A percentile compares a stretch with the other conserved stretches of the same genome.
These are phyloP conservation scores for Trichophaea hybrida DNA, from an alignment of 2,329 filamentous ascomycete species.

Conservation along the genomic window DNA sequence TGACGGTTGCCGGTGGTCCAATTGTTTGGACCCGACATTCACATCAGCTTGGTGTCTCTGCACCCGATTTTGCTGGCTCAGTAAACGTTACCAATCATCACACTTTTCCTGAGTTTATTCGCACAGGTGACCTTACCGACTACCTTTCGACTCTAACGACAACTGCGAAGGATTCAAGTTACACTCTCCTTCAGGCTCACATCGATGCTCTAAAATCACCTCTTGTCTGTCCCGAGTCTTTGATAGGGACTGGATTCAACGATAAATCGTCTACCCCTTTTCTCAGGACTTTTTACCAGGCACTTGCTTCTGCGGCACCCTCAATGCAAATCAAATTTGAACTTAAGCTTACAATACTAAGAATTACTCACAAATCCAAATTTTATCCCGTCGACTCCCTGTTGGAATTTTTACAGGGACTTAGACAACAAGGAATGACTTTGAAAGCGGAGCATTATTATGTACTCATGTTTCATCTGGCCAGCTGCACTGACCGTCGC, in stretches of 20 bases:
- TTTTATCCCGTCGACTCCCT: constrained; percentile 12
- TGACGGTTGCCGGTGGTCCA: not conserved
- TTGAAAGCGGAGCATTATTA: constrained; percentile 21
- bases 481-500: constrained; percentile 12
- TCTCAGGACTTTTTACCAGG: constrained; percentile 25
- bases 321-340: constrained; percentile 14
- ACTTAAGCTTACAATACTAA: constrained; percentile 18
- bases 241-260: constrained; percentile 31
- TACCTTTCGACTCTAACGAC: not conserved
- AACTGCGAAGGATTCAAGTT: not conserved
- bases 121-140: not conserved
- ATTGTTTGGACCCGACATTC: not conserved
- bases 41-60: not conserved
- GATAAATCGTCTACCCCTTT: constrained; percentile 29
- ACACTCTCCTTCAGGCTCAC: not conserved
- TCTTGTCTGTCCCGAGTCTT: constrained; percentile 2
- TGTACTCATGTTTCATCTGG: constrained; percentile 18
- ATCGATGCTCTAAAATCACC: not conserved
- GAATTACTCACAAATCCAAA: constrained; percentile 6
- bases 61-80: not conserved
- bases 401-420: constrained; percentile 5
- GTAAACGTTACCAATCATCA: not conserved
- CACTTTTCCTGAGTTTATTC: not conserved
- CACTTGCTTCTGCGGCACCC: not conserved
- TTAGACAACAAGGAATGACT: constrained; percentile 6